These are phyloP conservation scores for Citrus reticulata DNA, from an alignment of 345 rosid genomes.

Conservation along the genomic window DNA sequence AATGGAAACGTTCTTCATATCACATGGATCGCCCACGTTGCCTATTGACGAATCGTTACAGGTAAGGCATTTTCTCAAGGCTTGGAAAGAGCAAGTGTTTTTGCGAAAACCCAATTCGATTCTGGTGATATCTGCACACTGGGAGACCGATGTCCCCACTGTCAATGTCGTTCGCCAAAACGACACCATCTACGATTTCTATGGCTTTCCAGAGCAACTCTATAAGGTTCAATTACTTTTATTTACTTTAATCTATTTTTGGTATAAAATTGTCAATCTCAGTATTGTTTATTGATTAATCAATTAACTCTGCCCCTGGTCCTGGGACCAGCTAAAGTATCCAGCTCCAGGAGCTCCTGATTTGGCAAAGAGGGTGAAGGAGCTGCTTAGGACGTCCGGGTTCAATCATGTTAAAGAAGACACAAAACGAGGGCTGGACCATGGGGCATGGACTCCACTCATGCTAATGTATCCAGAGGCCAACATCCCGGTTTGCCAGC, in stretches of 20 bases:
- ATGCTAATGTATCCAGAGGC: slow-evolving; percentile 96
- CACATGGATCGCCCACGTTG: slow-evolving; percentile 82
- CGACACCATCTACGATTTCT: slow-evolving; percentile 80
- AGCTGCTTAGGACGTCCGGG: slow-evolving; percentile 50
- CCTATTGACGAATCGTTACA: slow-evolving; percentile 61
- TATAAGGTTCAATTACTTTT: slow-evolving; percentile 41
- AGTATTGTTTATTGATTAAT: no score
- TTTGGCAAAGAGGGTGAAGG: slow-evolving; percentile 72
- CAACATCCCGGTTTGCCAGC: slow-evolving; percentile 77
- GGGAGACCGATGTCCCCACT: slow-evolving; percentile 72
- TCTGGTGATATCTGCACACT: slow-evolving; percentile 75
- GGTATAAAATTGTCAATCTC: no score
- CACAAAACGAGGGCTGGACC: slow-evolving; percentile 74
- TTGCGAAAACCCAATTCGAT: slow-evolving; percentile 57
- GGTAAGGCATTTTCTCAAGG: slow-evolving; percentile 64
- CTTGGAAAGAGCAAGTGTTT: slow-evolving; percentile 49
- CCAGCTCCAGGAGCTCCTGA: slow-evolving; percentile 93
- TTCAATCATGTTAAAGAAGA: slow-evolving; percentile 59
- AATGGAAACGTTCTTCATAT: slow-evolving; percentile 58
- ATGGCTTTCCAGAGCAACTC: slow-evolving; percentile 64
- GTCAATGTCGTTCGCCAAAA: slow-evolving; percentile 54
- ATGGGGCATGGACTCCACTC: slow-evolving; percentile 96
- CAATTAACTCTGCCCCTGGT: no score
- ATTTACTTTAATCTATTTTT: no score
- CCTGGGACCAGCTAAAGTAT: slow-evolving; percentile 54